These are phyloP conservation scores for Nothomitra cinnamomea DNA, from an alignment of 2,329 filamentous ascomycete genomes.

Conservation along the genomic window DNA sequence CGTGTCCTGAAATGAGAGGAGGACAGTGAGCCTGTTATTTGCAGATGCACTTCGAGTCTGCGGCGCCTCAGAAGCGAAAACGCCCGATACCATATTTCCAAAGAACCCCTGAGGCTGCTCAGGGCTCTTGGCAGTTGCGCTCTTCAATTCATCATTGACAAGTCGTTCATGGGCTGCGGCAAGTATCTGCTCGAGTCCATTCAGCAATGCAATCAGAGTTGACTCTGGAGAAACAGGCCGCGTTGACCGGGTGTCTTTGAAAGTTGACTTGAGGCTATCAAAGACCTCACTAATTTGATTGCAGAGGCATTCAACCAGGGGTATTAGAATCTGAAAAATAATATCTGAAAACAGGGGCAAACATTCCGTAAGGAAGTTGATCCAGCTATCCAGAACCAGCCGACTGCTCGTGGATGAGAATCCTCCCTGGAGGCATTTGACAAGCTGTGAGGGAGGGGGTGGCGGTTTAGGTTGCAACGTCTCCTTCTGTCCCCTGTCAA, in stretches of 20 bases:
- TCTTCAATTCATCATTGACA: constrained; percentile 54
- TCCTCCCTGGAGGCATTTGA: constrained; percentile 70
- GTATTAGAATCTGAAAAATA: constrained; percentile 81
- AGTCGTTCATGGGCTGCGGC: constrained; percentile 75
- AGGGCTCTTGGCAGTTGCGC: constrained; percentile 54
- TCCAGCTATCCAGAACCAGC: constrained; percentile 77
- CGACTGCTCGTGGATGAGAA: constrained; percentile 60
- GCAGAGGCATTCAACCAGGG: constrained; percentile 79
- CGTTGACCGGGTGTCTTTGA: constrained; percentile 26
- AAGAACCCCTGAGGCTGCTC: constrained; percentile 80
- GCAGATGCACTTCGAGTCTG: constrained; percentile 72
- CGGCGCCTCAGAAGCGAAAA: constrained; percentile 63
- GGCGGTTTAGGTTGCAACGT: constrained; percentile 19
- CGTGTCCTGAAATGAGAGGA: constrained; percentile 92
- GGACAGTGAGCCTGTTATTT: constrained; percentile 81
- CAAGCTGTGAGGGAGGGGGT: constrained; percentile 51
- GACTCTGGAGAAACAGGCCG: constrained; percentile 41
- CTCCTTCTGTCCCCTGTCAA: constrained; percentile 25
- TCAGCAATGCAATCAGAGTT: constrained; percentile 70
- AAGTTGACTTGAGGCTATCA: constrained; percentile 47
- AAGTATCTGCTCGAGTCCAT: constrained; percentile 79
- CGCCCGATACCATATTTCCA: constrained; percentile 82
- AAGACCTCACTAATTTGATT: constrained; percentile 60
- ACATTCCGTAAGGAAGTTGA: constrained; percentile 66
- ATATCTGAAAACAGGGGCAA: constrained; percentile 68